Evolutionary conservation across 371 early-diverging fungal species (phyloP).

Genomic region (Catenaria anguillulae): DNA sequence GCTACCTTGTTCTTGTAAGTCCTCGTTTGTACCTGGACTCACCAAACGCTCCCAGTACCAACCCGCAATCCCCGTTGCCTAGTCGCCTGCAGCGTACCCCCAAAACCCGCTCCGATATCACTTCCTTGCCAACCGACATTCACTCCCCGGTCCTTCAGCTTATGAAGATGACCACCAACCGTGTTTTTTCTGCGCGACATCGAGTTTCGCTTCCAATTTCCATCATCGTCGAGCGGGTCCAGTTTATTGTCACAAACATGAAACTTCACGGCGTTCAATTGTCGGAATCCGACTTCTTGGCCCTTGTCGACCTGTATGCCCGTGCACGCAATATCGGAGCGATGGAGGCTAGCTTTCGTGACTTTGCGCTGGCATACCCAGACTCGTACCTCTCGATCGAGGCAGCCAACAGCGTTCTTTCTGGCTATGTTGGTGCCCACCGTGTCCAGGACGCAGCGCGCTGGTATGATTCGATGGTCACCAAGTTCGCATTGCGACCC

Average conservation of each 20-base stretch:
- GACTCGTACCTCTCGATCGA: background rate
- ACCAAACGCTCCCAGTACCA: too few species aligned
- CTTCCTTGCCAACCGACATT: too few species aligned
- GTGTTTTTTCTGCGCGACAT: background rate
- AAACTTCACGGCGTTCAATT: background rate
- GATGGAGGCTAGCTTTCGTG: slow-evolving; percentile 4
- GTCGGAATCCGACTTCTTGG: background rate
- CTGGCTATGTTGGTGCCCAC: background rate
- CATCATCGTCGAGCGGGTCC: background rate
- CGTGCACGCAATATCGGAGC: background rate
- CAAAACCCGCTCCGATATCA: too few species aligned
- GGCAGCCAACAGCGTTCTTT: background rate
- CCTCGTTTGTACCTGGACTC: too few species aligned
- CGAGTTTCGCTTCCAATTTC: background rate
- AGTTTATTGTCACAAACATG: background rate
- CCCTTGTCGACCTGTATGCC: slow-evolving; percentile 2
- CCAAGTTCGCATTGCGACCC: background rate
- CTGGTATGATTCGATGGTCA: background rate
- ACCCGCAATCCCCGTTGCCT: too few species aligned
- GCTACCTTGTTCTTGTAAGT: too few species aligned
- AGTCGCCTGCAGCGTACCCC: too few species aligned
- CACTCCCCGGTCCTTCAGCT: background rate
- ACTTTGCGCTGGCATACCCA: background rate
- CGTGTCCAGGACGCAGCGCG: background rate
- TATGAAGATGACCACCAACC: background rate